Evolutionary conservation across 345 rosid genomes (phyloP), one percentile per base, ranked within the genome.

Genomic region (Litchi chinensis): DNA sequence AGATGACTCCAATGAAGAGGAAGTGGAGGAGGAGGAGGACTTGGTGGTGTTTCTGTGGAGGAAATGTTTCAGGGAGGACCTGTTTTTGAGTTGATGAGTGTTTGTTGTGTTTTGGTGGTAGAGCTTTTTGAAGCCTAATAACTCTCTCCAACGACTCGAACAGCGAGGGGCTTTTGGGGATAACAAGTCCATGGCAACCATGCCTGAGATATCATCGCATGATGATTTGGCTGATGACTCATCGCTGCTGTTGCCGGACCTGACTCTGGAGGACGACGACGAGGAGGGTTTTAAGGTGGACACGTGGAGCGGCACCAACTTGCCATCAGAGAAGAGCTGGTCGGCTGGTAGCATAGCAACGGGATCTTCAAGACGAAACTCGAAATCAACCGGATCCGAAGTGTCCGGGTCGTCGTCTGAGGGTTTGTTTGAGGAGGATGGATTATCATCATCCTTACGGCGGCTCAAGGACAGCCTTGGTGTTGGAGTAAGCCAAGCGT

Each of bases 81-180:
- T 7, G 52, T 46, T 46, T 46, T 46, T 46, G 10, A 11, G 12
- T 11, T 46, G 52, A 11, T 46, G 52, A 46, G 52, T 46, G 52
- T 7, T 46, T 7, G 52, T 87, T 71, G 66, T 83, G 46, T 71
- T 85, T 80, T 18, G 87, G 64, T 88, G 94, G 73, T 88, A 87
- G 24, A 89, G 85, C 80, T 85, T 90, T 73, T 88, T 96, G 3
- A 96, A 84, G 5, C 99, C 95, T 75, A 96, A 76, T n/a, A 96
- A 77, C 79, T 92, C 98, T 84, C 81, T 92, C 99, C 97, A 95
- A n/a, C 99, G 87, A 79, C 99, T 89, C 1, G 99, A 94, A 70
- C 97, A 93, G 74, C 95, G 70, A 1, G 97, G 98, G 4, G 98
- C 97, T 60, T 93, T 93, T 0, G 95, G 97, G 2, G 98, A 92